These are phyloP conservation scores for Podospora comata DNA, from an alignment of 495 filamentous ascomycete species.

Conservation along the genomic window DNA sequence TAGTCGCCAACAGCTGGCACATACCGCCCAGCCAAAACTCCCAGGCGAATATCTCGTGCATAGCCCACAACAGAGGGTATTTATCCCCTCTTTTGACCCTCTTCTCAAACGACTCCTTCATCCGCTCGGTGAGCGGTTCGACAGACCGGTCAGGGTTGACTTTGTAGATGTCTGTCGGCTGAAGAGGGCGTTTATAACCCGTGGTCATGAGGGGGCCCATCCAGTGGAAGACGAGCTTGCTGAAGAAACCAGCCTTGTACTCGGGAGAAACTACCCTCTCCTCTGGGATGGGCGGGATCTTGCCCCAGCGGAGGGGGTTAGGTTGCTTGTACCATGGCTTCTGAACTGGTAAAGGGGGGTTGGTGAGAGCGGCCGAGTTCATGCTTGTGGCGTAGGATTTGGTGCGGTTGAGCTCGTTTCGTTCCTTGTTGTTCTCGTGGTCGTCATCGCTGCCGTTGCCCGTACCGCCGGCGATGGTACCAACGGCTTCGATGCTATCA, in stretches of 20 bases:
- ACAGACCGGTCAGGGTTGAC: slow-evolving; percentile 79
- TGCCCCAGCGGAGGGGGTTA: slow-evolving; percentile 62
- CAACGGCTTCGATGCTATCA: slow-evolving; percentile 13
- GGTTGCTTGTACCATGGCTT: slow-evolving; percentile 58
- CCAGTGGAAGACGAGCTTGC: slow-evolving; percentile 63
- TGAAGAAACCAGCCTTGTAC: slow-evolving; percentile 58
- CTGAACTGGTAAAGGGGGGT: slow-evolving; percentile 31
- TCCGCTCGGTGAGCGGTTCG: slow-evolving; percentile 59
- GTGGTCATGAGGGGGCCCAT: slow-evolving; percentile 65
- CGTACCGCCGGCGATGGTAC: slow-evolving; percentile 7
- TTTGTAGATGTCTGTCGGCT: slow-evolving; percentile 79
- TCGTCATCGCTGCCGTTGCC: slow-evolving; percentile 9
- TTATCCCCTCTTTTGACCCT: slow-evolving; percentile 65
- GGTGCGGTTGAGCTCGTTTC: slow-evolving; percentile 38
- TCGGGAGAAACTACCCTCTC: slow-evolving; percentile 54
- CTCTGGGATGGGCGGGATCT: slow-evolving; percentile 58
- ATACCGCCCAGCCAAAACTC: slow-evolving; percentile 83
- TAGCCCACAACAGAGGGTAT: slow-evolving; percentile 70
- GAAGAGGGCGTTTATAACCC: slow-evolving; percentile 81
- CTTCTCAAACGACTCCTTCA: slow-evolving; percentile 63
- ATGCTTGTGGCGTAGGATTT: slow-evolving; percentile 47
- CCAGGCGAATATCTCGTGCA: slow-evolving; percentile 81
- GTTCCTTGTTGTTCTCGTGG: slow-evolving; percentile 21
- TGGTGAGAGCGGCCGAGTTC: slow-evolving; percentile 29
- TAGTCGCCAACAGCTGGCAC: slow-evolving; percentile 67